Evolutionary conservation across 2,329 filamentous ascomycete genomes (phyloP).

Genomic region (Rhexocercosporidium sp.): DNA sequence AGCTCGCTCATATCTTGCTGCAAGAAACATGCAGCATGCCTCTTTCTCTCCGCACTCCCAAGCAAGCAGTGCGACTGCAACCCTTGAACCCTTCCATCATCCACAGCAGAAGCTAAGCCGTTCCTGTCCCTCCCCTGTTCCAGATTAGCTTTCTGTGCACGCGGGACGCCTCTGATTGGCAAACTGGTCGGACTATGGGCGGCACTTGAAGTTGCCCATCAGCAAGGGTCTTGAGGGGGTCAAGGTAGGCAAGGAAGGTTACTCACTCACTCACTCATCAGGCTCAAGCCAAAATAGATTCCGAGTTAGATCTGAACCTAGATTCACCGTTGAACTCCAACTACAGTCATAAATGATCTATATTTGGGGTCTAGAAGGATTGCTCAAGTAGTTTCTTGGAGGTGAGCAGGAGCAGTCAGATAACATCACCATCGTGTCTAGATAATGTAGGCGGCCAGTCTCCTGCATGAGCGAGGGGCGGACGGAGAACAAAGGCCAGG

Average conservation of each 20-base stretch:
- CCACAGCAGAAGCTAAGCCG: background rate
- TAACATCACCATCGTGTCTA: background rate
- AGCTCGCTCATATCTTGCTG: background rate
- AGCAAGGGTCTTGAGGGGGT: background rate
- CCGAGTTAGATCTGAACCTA: background rate
- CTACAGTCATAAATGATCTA: background rate
- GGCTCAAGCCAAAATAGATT: background rate
- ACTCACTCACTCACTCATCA: background rate
- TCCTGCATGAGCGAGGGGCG: slow-evolving; percentile 1
- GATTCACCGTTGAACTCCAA: background rate
- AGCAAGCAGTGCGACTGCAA: slow-evolving; percentile 1
- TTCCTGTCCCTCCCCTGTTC: background rate
- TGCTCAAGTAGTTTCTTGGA: background rate
- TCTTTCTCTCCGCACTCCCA: background rate
- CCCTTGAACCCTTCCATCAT: background rate
- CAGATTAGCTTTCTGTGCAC: background rate
- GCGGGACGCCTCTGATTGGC: background rate
- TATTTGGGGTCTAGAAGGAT: background rate
- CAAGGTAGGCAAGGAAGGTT: too few species aligned
- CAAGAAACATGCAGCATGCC: background rate
- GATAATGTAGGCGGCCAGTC: background rate
- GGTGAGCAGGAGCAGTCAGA: slow-evolving; percentile 4
- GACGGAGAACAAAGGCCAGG: slow-evolving; percentile 1
- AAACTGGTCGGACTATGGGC: background rate
- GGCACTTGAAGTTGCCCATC: background rate